Base-by-base conservation (phyloP, 768 basidiomycete species). In the Boletus rubescentipes region DNA sequence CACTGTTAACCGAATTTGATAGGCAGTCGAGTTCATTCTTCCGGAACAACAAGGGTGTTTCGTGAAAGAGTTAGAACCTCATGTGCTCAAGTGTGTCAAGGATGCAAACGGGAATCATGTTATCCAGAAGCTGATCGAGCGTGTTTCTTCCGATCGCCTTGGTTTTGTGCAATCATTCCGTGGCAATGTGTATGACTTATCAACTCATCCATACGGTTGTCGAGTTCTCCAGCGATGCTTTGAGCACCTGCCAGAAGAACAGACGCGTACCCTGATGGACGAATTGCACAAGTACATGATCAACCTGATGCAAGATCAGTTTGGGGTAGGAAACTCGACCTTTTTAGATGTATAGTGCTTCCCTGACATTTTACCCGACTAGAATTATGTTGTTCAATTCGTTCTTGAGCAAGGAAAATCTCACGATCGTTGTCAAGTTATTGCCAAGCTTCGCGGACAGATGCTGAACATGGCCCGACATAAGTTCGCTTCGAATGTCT, bases 301-400 rank as follows among this genome's bases (percentile, higher is more conserved):
- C 54, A 79, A 79, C 47, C 74, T 98, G 38, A 93, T 94, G 81
- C 84, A 88, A 65, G 91, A 98, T 72, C 89, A 92, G 67, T 97
- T 93, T 64, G 94, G 93, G 49, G 91, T 93, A 69, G 49, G 84
- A 73, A 20, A 48, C 36, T n/a, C 41, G 26, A 6, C 5, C 6
- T 46, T 34, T 35, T 9, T 39, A n/a, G 21, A 38, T 44, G 7
- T 39, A 12, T 41, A 35, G 2, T 9, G 26, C 16, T 18, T 50
- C 34, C 5, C 34, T 60, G 18, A 60, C 46, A 49, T 65, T 42
- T 53, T 20, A n/a, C 35, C 14, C 36, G 8, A 44, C 4, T 65
- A 93, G 91, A 93, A 96, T 67, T 98, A 97, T 72, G 96, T 98
- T 32, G 83, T 97, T 44, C 96, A 98, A 70, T 96, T 91, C 67